Percentiles rank a stretch among this genome's conserved stretches.
phyloP scores from a whole-genome alignment of 768 basidiomycete species.

The Calocybe cyanea region DNA sequence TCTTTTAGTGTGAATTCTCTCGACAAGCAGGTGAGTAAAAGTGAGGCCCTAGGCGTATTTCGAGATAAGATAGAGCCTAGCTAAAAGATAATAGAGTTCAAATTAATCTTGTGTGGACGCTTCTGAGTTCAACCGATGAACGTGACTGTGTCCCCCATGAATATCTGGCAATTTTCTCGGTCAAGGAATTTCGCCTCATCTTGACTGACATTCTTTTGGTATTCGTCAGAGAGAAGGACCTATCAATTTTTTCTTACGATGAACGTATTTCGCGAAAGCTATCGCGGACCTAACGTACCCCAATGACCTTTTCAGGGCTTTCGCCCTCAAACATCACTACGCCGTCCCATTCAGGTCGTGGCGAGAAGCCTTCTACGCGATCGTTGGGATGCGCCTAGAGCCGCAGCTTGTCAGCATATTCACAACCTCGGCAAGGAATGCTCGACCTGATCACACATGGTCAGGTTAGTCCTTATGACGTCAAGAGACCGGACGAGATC shows the following conservation, averaged over 20 bases:
- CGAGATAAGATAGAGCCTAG: too few relatives aligned
- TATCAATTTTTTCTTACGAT: too few relatives aligned
- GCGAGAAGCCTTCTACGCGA: conserved; percentile 16
- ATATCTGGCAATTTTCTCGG: conserved; percentile 8
- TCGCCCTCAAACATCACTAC: conserved; percentile 28
- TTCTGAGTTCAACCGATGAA: background rate
- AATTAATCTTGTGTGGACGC: too few relatives aligned
- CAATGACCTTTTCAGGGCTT: conserved; percentile 27
- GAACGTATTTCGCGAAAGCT: background rate
- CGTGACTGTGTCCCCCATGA: conserved; percentile 9
- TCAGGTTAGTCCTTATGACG: conserved; percentile 27
- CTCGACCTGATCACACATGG: conserved; percentile 33
- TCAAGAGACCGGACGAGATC: conserved; percentile 25
- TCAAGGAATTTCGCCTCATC: conserved; percentile 21
- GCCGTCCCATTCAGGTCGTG: conserved; percentile 23
- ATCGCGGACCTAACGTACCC: conserved; percentile 12
- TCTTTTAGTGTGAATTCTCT: too few relatives aligned
- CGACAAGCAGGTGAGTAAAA: too few relatives aligned
- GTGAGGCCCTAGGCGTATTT: too few relatives aligned
- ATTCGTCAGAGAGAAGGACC: conserved; percentile 10
- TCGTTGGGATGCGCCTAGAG: conserved; percentile 20
- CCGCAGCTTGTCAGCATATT: too few relatives aligned
- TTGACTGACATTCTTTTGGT: background rate
- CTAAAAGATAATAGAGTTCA: too few relatives aligned
- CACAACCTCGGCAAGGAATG: background rate